Evolutionary conservation across 2,329 filamentous ascomycete genomes (phyloP).

Genomic region (Rutstroemia sydowiana): DNA sequence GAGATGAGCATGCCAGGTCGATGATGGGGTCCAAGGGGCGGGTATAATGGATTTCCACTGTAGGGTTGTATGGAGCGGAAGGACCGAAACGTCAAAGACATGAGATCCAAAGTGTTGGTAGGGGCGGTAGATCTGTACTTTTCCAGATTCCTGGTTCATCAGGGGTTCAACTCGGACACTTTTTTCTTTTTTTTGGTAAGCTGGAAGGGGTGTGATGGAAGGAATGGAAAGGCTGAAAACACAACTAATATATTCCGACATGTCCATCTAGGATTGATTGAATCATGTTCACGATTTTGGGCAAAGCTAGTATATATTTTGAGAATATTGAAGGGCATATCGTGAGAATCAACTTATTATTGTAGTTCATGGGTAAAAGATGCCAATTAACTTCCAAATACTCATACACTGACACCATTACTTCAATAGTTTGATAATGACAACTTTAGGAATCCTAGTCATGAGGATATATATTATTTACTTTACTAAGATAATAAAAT

Average conservation of each 20-base stretch:
- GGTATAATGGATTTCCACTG: not conserved
- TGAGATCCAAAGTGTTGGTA: not conserved
- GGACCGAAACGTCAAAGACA: constrained; percentile 1
- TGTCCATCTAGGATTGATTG: constrained; percentile 6
- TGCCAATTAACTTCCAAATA: too few relatives aligned
- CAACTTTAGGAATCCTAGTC: too few relatives aligned
- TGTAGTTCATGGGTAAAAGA: too few relatives aligned
- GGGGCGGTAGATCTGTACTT: not conserved
- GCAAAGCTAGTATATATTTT: too few relatives aligned
- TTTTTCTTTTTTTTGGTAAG: not conserved
- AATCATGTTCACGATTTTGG: too few relatives aligned
- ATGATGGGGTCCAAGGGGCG: not conserved
- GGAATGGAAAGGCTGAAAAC: constrained; percentile 7
- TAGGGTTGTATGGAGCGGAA: not conserved
- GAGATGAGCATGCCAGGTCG: not conserved
- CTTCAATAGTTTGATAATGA: too few relatives aligned
- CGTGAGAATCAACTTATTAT: too few relatives aligned
- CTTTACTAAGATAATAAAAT: too few relatives aligned
- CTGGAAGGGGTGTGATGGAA: constrained; percentile 1
- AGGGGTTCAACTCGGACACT: not conserved
- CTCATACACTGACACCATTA: too few relatives aligned
- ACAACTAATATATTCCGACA: constrained; percentile 1
- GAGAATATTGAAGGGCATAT: too few relatives aligned
- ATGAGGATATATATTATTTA: too few relatives aligned
- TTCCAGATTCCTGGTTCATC: constrained; percentile 9